A percentile compares a stretch with the other conserved stretches of the same genome.
Conservation (phyloP, 495 filamentous ascomycete species). For the Daldinia childiae region DNA sequence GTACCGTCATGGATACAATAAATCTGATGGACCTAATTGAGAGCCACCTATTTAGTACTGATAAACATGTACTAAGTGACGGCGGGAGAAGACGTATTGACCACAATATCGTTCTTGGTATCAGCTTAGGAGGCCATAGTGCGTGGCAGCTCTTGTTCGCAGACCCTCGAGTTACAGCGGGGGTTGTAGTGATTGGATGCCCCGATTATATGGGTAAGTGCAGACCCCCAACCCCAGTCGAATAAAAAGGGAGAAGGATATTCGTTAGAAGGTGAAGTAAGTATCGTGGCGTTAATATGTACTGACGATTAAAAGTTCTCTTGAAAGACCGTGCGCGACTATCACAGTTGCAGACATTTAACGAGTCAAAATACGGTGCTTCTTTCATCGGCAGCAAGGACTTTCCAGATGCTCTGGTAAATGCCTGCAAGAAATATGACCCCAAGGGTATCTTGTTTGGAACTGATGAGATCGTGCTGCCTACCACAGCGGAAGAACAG, state of each 20-base stretch:
- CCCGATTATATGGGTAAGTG: conserved; percentile 78
- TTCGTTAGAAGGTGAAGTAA: background rate
- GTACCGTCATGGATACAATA: conserved; percentile 78
- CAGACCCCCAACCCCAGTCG: too few species aligned
- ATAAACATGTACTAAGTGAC: conserved; percentile 30
- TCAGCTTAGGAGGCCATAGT: conserved; percentile 88
- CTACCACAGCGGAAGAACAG: conserved; percentile 29
- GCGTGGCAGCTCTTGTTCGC: conserved; percentile 83
- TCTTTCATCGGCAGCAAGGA: conserved; percentile 77
- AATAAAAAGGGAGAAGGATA: background rate
- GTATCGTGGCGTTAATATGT: background rate
- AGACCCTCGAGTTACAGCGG: conserved; percentile 79
- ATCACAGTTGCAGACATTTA: conserved; percentile 74
- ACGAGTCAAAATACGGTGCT: conserved; percentile 57
- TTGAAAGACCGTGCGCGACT: conserved; percentile 79
- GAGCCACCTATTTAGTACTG: conserved; percentile 74
- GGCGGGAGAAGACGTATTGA: conserved; percentile 59
- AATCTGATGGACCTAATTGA: conserved; percentile 76
- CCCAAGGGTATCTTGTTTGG: conserved; percentile 75
- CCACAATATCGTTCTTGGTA: conserved; percentile 77
- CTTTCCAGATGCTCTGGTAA: conserved; percentile 74
- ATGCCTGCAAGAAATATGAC: conserved; percentile 69
- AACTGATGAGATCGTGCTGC: conserved; percentile 33
- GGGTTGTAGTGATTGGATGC: conserved; percentile 84
- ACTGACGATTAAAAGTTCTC: conserved; percentile 54